phyloP scores from a whole-genome alignment of 2,329 filamentous ascomycete species.

The Apiospora aurea region DNA sequence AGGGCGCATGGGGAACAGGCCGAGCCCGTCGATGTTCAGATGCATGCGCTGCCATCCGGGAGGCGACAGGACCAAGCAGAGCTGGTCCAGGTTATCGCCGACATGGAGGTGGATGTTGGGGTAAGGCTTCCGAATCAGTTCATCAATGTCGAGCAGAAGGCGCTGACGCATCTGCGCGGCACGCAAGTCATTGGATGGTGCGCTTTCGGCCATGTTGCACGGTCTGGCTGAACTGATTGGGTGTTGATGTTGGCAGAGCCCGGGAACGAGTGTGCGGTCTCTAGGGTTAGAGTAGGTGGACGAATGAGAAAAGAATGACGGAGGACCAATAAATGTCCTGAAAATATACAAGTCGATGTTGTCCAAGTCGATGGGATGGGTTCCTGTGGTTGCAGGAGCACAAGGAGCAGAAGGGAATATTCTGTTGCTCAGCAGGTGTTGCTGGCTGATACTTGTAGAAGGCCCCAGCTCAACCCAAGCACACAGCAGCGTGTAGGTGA shows the following conservation, averaged over 20 bases:
- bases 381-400: constrained; percentile 11
- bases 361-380: background rate
- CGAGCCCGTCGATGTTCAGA: constrained; percentile 47
- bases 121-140: constrained; percentile 53
- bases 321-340: background rate
- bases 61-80: constrained; percentile 53
- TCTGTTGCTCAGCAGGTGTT: background rate
- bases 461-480: background rate
- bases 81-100: constrained; percentile 44
- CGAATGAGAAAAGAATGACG: background rate
- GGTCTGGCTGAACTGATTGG: background rate
- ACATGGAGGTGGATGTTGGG: constrained; percentile 52
- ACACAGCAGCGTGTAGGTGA: background rate
- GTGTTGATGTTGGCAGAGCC: background rate
- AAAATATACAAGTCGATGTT: background rate
- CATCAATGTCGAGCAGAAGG: constrained; percentile 52
- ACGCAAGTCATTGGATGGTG: background rate
- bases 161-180: constrained; percentile 33
- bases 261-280: background rate
- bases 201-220: background rate
- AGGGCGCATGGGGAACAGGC: constrained; percentile 47
- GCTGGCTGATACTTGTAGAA: background rate
- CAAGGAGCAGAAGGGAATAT: background rate
- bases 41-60: constrained; percentile 49
- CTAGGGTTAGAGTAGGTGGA: background rate